Percentiles rank a stretch among this genome's conserved stretches.
Conservation (phyloP, 306 rosid genomes). For the Corylus heterophylla region DNA sequence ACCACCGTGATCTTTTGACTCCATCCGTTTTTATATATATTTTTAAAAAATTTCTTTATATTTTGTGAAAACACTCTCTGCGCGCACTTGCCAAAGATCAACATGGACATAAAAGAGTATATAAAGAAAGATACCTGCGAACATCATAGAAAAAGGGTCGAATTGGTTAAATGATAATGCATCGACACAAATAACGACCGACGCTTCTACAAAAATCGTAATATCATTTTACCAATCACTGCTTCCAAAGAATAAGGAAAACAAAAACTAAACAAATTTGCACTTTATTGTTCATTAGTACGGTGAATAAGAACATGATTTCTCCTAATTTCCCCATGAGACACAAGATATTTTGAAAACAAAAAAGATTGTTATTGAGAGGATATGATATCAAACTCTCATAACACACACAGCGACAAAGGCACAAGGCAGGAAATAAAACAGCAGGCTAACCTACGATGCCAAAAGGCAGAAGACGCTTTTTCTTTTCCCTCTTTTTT, state of each 20-base stretch:
- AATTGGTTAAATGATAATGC: too few relatives aligned
- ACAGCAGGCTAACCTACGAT: neutral
- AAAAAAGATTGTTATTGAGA: neutral
- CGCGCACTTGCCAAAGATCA: too few relatives aligned
- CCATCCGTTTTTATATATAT: too few relatives aligned
- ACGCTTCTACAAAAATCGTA: neutral
- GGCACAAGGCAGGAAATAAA: neutral
- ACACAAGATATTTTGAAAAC: neutral
- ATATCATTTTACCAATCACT: neutral
- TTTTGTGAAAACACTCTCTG: too few relatives aligned
- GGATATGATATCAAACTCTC: conserved; percentile 22
- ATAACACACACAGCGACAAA: neutral
- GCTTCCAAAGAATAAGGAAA: neutral
- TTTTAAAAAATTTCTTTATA: too few relatives aligned
- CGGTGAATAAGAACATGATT: too few relatives aligned
- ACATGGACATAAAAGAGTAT: too few relatives aligned
- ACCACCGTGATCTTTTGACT: too few relatives aligned
- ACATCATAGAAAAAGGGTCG: too few relatives aligned
- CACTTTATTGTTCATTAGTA: neutral
- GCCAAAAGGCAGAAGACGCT: neutral
- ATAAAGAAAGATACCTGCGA: too few relatives aligned
- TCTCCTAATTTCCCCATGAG: neutral
- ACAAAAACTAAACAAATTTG: neutral
- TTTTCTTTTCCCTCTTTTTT: neutral
- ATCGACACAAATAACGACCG: too few relatives aligned